Base-by-base conservation (phyloP, 371 early-diverging fungal species). In the Fennellomyces sp. region DNA sequence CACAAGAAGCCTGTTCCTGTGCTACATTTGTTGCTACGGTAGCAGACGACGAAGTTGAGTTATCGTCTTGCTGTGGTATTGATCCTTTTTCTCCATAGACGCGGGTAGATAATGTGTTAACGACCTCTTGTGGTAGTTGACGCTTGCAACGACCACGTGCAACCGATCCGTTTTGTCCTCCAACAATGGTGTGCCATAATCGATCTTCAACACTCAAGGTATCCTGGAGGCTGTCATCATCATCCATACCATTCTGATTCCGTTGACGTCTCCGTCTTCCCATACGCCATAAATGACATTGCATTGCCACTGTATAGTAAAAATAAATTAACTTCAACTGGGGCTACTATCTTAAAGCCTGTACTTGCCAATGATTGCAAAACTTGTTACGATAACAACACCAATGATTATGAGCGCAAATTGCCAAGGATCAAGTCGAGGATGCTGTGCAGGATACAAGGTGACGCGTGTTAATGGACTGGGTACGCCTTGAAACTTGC, bases 371-470 rank as follows among this genome's bases (percentile, higher is more conserved):
- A 76, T 62, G 12, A 68, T 63, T n/a, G 74, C 42, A 12, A 78
- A 57, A 38, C 76, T 60, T 0, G 81, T 69, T 0, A 75, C 61
- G 4, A 83, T 52, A 27, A 83, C 72, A 4, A 76, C 64, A 17
- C 72, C 75, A 23, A 80, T 66, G 5, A 80, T 63, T 27, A 80
- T 65, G 33, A 83, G 45, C 2, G 79, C 75, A 68, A 81, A 78
- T 65, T 83, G 78, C 84, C 84, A 83, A 23, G 75, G 69, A 23
- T 78, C 71, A 1, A 82, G 48, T 29, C 56, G 26, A 13, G 71
- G 65, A 8, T 45, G 47, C 15, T 57, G 39, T 6, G 57, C 36
- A 3, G 79, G 73, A 56, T 61, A 59, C 19, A 78, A 30, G 5
- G 60, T 65, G 11, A 73, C 68, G 11, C 69, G 65, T 21, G 61